These are phyloP conservation scores for Ascochyta fabae DNA, from an alignment of 2,329 filamentous ascomycete genomes.

Conservation along the genomic window DNA sequence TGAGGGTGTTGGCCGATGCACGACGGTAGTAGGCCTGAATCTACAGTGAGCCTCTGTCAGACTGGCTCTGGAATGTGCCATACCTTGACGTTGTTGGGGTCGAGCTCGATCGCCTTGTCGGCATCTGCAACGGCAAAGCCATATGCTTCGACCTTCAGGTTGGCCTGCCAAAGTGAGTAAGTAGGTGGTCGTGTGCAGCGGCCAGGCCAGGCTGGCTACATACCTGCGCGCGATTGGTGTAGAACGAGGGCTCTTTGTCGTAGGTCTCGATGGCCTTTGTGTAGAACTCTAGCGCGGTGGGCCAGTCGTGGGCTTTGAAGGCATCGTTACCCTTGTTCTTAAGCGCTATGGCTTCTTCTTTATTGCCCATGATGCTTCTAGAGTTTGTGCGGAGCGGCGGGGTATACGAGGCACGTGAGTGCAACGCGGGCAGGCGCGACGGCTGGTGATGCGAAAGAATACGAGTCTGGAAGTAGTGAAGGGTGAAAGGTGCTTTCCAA, in stretches of 20 bases:
- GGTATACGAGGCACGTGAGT: slow-evolving; percentile 18
- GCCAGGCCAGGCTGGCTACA: slow-evolving; percentile 35
- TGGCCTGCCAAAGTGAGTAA: slow-evolving; percentile 65
- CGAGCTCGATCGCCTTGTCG: slow-evolving; percentile 87
- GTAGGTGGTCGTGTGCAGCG: slow-evolving; percentile 30
- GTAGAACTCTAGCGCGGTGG: slow-evolving; percentile 80
- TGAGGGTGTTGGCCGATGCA: slow-evolving; percentile 89
- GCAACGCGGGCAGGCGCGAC: slow-evolving; percentile 26
- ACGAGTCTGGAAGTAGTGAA: slow-evolving; percentile 11
- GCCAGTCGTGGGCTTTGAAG: slow-evolving; percentile 88
- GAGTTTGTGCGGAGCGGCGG: slow-evolving; percentile 21
- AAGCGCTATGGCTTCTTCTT: slow-evolving; percentile 76
- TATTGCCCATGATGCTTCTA: slow-evolving; percentile 43
- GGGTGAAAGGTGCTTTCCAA: slow-evolving; percentile 3
- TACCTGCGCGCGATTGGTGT: slow-evolving; percentile 93
- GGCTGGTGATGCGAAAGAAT: slow-evolving; percentile 13
- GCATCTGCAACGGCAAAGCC: slow-evolving; percentile 92
- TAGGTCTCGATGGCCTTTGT: slow-evolving; percentile 85
- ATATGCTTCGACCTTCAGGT: slow-evolving; percentile 95
- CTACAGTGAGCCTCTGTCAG: slow-evolving; percentile 11
- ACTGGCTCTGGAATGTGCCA: neutral
- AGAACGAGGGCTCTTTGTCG: slow-evolving; percentile 85
- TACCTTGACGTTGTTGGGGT: slow-evolving; percentile 88
- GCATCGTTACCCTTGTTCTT: slow-evolving; percentile 96
- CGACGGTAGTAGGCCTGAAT: slow-evolving; percentile 88